Evolutionary conservation across 257 asterid species (phyloP).

Genomic region (Leptodermis oblonga): DNA sequence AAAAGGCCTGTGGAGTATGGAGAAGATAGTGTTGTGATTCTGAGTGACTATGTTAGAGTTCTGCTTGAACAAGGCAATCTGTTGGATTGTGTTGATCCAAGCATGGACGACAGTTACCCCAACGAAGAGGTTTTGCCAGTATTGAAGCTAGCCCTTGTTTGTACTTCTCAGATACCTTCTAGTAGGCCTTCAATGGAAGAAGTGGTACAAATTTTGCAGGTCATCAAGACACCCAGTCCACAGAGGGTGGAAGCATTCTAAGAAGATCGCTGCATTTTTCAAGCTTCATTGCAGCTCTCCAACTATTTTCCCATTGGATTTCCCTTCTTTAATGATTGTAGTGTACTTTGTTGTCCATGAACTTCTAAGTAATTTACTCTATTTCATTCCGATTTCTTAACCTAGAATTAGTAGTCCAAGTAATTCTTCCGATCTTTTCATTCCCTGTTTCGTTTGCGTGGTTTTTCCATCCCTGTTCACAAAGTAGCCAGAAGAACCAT

Average conservation of each 20-base stretch:
- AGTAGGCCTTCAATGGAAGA: slow-evolving; percentile 97
- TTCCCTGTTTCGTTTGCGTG: neutral
- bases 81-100: slow-evolving; percentile 65
- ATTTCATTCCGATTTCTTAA: neutral
- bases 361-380: neutral
- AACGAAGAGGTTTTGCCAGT: slow-evolving; percentile 87
- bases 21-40: slow-evolving; percentile 72
- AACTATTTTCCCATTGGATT: neutral
- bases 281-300: neutral
- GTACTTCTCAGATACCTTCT: slow-evolving; percentile 94
- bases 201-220: slow-evolving; percentile 92
- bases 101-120: slow-evolving; percentile 63
- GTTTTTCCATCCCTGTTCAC: neutral
- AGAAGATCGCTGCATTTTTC: slow-evolving; percentile 5
- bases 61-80: slow-evolving; percentile 77
- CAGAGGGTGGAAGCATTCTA: slow-evolving; percentile 41
- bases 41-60: slow-evolving; percentile 71
- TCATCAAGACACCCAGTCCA: slow-evolving; percentile 68
- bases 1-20: slow-evolving; percentile 76
- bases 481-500: no score
- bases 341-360: neutral
- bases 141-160: slow-evolving; percentile 73
- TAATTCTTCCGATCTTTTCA: neutral
- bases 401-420: neutral
- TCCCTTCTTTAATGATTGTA: neutral